Base-by-base conservation (phyloP, 2,329 filamentous ascomycete genomes). In the Diaporthe amygdali region DNA sequence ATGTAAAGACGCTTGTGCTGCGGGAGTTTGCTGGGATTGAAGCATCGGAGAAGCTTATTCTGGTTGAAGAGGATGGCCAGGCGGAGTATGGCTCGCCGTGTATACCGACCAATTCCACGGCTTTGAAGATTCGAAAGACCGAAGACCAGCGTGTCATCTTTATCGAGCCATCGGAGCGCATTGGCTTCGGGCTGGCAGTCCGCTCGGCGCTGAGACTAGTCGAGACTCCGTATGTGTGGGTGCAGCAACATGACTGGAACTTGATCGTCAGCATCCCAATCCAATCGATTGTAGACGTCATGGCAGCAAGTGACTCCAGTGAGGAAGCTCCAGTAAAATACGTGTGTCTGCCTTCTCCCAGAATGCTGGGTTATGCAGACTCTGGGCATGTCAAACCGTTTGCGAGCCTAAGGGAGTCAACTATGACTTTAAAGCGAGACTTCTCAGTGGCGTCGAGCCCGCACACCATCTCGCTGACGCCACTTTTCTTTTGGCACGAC, bases 401-500 rank as follows among this genome's bases (percentile, higher is more conserved):
- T 41, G 81, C 85, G 0, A 77, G 76, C 0, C 78, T 89, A 17
- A 80, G 82, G 9, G 73, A 77, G 0, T 73, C 86, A 41, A 88
- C 87, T 0, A 71, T 78, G 0, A 74, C 78, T 22, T 80, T 87
- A 25, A 86, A 84, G 70, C 77, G 80, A 1, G 78, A 82, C 20
- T 88, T 86, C 69, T 59, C 71, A 2, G 46, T 71, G 46, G 2
- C 55, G 41, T 54, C 69, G 56, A 7, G 55, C 25, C 25, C 63
- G 12, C 32, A 66, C 20, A 72, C 75, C 17, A 76, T 89, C 0
- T 84, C 85, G 0, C 76, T 89, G 49, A 89, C 87, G 1, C 87
- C 87, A 0, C 81, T 89, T 68, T 89, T 88, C 78, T 88, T 89
- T 75, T 89, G 87, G 87, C 87, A 89, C 69, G 87, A 89, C 72